Conservation (phyloP, 192 early-diverging fungal species). For the Gryganskiella cystojenkinii region DNA sequence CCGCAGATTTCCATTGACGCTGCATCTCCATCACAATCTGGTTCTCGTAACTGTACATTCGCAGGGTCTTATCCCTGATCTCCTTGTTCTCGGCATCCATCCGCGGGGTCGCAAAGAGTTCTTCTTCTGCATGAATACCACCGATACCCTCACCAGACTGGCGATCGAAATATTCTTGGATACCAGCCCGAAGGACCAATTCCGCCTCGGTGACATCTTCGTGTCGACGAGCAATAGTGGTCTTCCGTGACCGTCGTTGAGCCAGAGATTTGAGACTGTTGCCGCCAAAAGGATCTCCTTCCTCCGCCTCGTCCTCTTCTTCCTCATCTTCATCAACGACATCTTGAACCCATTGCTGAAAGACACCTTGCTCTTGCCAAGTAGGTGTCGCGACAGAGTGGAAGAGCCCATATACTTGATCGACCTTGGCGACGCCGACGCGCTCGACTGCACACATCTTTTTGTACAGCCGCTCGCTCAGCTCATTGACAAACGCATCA, state of each 20-base stretch:
- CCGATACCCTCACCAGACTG: conserved; percentile 44
- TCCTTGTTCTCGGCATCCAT: neutral
- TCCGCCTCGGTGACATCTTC: conserved; percentile 23
- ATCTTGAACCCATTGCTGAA: neutral
- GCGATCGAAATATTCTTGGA: conserved; percentile 39
- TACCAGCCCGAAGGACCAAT: conserved; percentile 28
- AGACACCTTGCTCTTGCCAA: conserved; percentile 45
- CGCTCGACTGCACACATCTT: conserved; percentile 50
- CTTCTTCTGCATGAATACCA: conserved; percentile 24
- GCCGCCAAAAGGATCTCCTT: conserved; percentile 18
- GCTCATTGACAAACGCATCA: conserved; percentile 20
- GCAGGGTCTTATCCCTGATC: conserved; percentile 23
- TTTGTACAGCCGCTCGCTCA: conserved; percentile 33
- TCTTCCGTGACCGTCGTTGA: too few species aligned
- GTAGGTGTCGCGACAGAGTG: conserved; percentile 32
- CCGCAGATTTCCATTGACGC: conserved; percentile 37
- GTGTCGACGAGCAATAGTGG: too few species aligned
- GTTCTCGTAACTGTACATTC: conserved; percentile 32
- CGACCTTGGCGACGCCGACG: conserved; percentile 48
- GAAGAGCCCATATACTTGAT: conserved; percentile 45
- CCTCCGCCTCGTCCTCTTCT: conserved; percentile 3
- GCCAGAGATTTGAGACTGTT: too few species aligned
- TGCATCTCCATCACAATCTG: conserved; percentile 24
- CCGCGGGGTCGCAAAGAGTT: conserved; percentile 4
- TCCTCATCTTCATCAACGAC: conserved; percentile 9